Conservation (phyloP, 306 rosid species). For the Fagus crenata region DNA sequence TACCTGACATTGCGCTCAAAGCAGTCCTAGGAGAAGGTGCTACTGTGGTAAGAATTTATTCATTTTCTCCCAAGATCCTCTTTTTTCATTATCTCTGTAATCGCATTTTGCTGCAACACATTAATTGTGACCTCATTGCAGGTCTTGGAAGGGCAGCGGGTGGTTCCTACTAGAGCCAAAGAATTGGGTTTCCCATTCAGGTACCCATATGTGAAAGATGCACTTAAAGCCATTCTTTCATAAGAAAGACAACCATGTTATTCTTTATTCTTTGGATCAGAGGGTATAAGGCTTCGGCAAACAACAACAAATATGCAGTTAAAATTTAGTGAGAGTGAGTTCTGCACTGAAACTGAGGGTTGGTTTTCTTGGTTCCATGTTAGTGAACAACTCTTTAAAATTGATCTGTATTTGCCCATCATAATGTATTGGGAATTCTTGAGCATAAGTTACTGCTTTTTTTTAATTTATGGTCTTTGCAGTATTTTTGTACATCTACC, state of each 20-base stretch:
- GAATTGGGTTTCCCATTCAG: slow-evolving; percentile 91
- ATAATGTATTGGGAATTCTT: not conserved
- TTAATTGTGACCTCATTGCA: slow-evolving; percentile 29
- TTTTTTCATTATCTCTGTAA: not conserved
- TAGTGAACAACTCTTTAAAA: not conserved
- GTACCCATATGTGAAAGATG: slow-evolving; percentile 72
- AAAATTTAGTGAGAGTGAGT: not conserved
- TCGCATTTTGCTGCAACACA: slow-evolving; percentile 14
- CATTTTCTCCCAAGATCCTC: not conserved
- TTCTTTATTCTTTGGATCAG: slow-evolving; percentile 51
- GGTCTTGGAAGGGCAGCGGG: slow-evolving; percentile 94
- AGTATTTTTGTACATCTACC: not conserved
- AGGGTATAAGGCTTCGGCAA: slow-evolving; percentile 7
- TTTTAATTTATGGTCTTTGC: not conserved
- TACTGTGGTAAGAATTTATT: slow-evolving; percentile 62
- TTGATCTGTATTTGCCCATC: not conserved
- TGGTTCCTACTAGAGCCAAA: slow-evolving; percentile 75
- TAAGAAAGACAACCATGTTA: slow-evolving; percentile 26
- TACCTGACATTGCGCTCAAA: slow-evolving; percentile 85
- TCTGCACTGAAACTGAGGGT: not conserved
- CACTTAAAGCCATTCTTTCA: slow-evolving; percentile 74
- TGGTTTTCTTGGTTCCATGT: not conserved
- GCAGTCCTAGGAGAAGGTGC: slow-evolving; percentile 98
- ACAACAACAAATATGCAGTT: not conserved
- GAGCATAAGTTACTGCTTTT: not conserved